Conservation (phyloP, 495 filamentous ascomycete species). For the Margaritispora aquatica region DNA sequence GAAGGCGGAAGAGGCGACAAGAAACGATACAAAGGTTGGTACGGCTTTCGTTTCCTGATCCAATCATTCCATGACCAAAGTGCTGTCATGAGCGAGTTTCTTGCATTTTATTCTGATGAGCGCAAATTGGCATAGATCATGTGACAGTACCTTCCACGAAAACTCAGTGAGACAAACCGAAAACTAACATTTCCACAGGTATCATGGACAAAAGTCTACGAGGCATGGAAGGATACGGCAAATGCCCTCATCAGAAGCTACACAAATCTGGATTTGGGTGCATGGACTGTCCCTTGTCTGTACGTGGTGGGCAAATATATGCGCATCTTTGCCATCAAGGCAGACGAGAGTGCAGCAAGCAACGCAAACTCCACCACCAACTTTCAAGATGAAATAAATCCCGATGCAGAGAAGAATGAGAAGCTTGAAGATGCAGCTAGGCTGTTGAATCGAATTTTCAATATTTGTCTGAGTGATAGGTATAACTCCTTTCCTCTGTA, state of each 20-base stretch:
- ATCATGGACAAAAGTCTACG: constrained; percentile 71
- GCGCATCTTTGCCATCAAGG: constrained; percentile 79
- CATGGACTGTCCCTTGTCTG: constrained; percentile 85
- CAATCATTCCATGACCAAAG: no score
- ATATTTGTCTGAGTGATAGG: constrained; percentile 82
- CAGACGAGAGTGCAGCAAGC: constrained; percentile 49
- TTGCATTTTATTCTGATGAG: no score
- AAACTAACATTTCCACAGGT: constrained; percentile 28
- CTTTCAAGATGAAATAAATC: constrained; percentile 72
- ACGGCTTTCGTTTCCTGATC: not conserved
- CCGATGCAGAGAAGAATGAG: constrained; percentile 63
- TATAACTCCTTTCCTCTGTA: constrained; percentile 33
- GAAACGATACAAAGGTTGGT: constrained; percentile 27
- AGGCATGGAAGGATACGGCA: constrained; percentile 75
- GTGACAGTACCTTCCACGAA: not conserved
- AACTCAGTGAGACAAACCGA: not conserved
- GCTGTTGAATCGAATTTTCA: constrained; percentile 83
- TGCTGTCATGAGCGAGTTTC: no score
- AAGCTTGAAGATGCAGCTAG: constrained; percentile 85
- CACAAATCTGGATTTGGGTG: constrained; percentile 57
- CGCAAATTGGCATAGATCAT: no score
- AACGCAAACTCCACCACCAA: constrained; percentile 35
- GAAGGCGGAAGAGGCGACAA: constrained; percentile 39
- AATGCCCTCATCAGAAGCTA: constrained; percentile 70
- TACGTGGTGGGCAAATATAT: constrained; percentile 80